Percentiles rank a stretch among this genome's conserved stretches.
These are phyloP conservation scores for Xylaria venustula DNA, from an alignment of 495 filamentous ascomycete species.

Conservation along the genomic window DNA sequence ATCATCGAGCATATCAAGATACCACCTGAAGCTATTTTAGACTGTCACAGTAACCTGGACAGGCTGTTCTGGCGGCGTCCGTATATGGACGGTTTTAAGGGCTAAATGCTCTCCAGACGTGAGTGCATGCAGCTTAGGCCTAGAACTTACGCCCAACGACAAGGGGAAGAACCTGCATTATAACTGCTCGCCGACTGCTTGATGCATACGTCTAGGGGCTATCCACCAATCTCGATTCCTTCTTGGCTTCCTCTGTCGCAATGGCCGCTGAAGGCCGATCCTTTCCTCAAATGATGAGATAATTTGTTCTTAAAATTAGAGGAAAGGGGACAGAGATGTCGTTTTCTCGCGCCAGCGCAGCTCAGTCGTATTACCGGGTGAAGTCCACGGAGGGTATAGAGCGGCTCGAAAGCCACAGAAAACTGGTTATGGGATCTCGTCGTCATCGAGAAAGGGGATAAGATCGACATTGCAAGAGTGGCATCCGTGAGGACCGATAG, in stretches of 20 bases:
- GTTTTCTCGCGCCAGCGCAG: neutral
- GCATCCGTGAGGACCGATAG: neutral
- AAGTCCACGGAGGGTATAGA: constrained; percentile 13
- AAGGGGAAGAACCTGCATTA: neutral
- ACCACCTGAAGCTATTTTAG: neutral
- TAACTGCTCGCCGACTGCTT: neutral
- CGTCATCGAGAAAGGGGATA: neutral
- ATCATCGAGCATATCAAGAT: constrained; percentile 7
- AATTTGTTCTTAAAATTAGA: neutral
- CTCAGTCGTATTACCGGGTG: neutral
- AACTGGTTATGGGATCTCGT: neutral
- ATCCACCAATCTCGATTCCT: neutral
- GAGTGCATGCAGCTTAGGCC: neutral
- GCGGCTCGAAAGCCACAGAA: neutral
- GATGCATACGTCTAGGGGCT: neutral
- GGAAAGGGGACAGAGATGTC: neutral
- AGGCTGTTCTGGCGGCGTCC: too few species aligned
- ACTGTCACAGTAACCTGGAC: neutral
- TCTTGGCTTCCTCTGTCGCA: neutral
- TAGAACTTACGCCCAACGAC: neutral
- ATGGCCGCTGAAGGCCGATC: neutral
- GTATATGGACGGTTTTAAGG: neutral
- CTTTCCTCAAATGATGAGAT: neutral
- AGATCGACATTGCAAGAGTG: neutral
- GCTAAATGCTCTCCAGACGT: neutral